A percentile compares a stretch with the other conserved stretches of the same genome.
Conservation (phyloP, 2,329 filamentous ascomycete species). For the Metarhizium sp. region DNA sequence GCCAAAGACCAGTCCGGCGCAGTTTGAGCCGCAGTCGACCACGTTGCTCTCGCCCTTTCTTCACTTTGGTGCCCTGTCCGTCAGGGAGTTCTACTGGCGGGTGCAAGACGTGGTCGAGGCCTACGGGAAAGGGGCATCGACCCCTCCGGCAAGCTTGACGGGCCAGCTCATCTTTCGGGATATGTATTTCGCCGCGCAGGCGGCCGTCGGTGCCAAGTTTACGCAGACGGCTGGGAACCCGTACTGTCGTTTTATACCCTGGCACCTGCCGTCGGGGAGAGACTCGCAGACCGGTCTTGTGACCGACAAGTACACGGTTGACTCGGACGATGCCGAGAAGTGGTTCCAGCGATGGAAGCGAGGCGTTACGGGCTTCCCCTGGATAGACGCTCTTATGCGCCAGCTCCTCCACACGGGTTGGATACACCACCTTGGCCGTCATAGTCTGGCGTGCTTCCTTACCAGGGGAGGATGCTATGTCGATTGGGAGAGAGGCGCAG, state of each 20-base stretch:
- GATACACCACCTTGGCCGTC: constrained; percentile 71
- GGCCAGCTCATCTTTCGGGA: constrained; percentile 71
- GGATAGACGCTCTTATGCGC: constrained; percentile 74
- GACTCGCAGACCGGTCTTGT: constrained; percentile 33
- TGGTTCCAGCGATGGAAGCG: constrained; percentile 62
- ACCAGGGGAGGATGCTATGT: constrained; percentile 71
- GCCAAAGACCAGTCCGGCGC: constrained; percentile 64
- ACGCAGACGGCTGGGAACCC: constrained; percentile 56
- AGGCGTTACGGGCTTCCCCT: constrained; percentile 66
- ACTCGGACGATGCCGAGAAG: constrained; percentile 49
- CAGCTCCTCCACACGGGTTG: constrained; percentile 63
- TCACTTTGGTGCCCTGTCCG: constrained; percentile 65
- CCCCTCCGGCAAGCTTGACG: constrained; percentile 58
- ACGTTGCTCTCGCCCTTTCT: constrained; percentile 64
- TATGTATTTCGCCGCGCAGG: constrained; percentile 77
- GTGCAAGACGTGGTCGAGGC: constrained; percentile 51
- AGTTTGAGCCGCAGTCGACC: constrained; percentile 63
- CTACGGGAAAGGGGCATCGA: constrained; percentile 46
- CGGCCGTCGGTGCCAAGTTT: constrained; percentile 54
- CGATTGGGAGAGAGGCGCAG: constrained; percentile 68
- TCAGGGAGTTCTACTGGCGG: constrained; percentile 64
- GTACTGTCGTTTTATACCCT: constrained; percentile 65
- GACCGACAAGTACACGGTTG: constrained; percentile 54
- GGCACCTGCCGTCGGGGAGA: constrained; percentile 61
- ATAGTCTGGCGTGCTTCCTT: constrained; percentile 74